A percentile compares a stretch with the other conserved stretches of the same genome.
phyloP scores from a whole-genome alignment of 192 early-diverging fungal genomes.

The Coemansia reversa region DNA sequence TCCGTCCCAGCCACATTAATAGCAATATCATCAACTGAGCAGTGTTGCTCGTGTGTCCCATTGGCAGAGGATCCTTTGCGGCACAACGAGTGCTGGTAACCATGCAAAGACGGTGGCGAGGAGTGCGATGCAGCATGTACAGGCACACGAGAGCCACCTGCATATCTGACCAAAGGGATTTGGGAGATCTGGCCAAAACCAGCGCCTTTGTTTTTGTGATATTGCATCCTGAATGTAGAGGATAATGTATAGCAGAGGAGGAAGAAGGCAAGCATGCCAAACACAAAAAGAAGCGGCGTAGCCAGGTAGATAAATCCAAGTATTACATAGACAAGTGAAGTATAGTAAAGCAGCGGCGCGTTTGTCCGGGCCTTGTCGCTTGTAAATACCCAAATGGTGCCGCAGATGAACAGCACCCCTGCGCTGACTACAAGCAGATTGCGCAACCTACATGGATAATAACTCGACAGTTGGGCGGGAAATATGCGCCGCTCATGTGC shows the following conservation, averaged over 20 bases:
- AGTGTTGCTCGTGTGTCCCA: neutral
- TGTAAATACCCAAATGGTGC: slow-evolving; percentile 70
- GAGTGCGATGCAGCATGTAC: slow-evolving; percentile 12
- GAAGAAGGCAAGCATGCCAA: slow-evolving; percentile 63
- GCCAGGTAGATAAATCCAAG: slow-evolving; percentile 68
- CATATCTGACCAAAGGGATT: slow-evolving; percentile 68
- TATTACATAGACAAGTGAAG: slow-evolving; percentile 62
- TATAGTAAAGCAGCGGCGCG: slow-evolving; percentile 63
- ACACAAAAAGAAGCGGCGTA: slow-evolving; percentile 60
- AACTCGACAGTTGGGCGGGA: neutral
- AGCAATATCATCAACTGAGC: neutral
- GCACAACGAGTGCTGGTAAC: slow-evolving; percentile 4
- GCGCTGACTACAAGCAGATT: slow-evolving; percentile 60
- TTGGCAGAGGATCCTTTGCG: neutral
- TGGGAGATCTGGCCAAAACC: slow-evolving; percentile 64
- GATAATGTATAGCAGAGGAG: slow-evolving; percentile 30
- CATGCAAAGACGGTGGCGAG: slow-evolving; percentile 41
- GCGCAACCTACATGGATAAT: slow-evolving; percentile 55
- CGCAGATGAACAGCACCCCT: slow-evolving; percentile 66
- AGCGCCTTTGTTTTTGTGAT: slow-evolving; percentile 64
- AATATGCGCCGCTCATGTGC: neutral
- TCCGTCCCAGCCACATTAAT: no score
- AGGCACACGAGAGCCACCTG: slow-evolving; percentile 11
- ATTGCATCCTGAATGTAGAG: slow-evolving; percentile 63
- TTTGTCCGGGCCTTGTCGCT: slow-evolving; percentile 38